Evolutionary conservation across 2,329 filamentous ascomycete genomes (phyloP), one percentile per base, ranked within the genome.

Genomic region (Akanthomyces uredinophilus): DNA sequence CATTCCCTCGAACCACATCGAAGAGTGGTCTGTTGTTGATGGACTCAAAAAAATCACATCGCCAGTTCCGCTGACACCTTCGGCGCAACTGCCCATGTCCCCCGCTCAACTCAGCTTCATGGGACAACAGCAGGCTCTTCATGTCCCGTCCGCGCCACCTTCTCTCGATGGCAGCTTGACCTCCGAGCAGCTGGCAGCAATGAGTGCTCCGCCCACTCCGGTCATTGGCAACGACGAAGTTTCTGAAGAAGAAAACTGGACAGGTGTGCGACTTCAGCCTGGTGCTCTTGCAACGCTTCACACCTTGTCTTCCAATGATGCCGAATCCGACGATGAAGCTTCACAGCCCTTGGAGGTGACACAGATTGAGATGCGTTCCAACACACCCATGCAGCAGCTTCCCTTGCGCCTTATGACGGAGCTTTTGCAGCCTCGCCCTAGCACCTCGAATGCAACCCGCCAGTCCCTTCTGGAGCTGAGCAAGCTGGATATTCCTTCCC

Each of bases 131-230:
- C 84, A 86, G 64, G 71, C 85, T 32, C 82, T 87, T 24, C 83
- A 86, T 53, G 81, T 94, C 4, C 92, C 92, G 1, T 87, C 86
- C 61, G 89, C 91, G 6, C 89, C 93, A 5, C 94, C 94, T 4
- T 97, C 94, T 5, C 81, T 96, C 4, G 93, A 96, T 76, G 93
- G 92, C 24, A 96, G 92, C 75, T 78, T 95, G 69, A 89, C 87
- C 10, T 96, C 93, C 2, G 93, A 97, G 71, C 92, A 96, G 72
- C 83, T 96, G 74, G 91, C 92, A 1, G 84, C 83, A 59, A 83
- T 92, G 73, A 96, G 92, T 70, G 91, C 91, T 54, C 92, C 94
- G 5, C 86, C 90, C 13, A 97, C 93, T 0, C 93, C 93, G 16
- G 83, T 94, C 64, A 82, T 91, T 66, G 85, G 81, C 18, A 78